Evolutionary conservation across 352 stramenopile species (phyloP).

Genomic region (Globisporangium radiosum): DNA sequence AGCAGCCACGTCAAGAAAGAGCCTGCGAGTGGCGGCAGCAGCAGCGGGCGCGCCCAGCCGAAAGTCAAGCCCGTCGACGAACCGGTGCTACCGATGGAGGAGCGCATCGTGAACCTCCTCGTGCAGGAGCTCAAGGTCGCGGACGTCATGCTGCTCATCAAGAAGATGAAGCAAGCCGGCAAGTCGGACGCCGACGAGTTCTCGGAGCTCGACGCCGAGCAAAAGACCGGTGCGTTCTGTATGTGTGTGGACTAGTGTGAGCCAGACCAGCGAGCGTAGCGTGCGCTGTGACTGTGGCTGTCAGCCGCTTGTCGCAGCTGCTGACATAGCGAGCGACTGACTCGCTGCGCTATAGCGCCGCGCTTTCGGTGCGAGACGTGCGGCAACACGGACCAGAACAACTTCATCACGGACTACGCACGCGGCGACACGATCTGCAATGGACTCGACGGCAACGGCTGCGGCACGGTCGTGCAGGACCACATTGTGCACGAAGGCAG

Average conservation of each 20-base stretch:
- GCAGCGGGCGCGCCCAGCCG: conserved; percentile 18
- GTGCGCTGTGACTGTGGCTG: background rate
- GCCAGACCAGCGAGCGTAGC: too few species aligned
- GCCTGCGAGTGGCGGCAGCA: conserved; percentile 2
- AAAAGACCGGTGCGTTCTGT: conserved; percentile 58
- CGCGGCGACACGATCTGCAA: conserved; percentile 86
- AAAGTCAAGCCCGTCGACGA: conserved; percentile 39
- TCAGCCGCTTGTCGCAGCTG: background rate
- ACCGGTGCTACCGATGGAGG: conserved; percentile 74
- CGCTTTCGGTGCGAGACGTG: conserved; percentile 83
- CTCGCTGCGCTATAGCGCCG: conserved; percentile 27
- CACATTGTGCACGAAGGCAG: conserved; percentile 95
- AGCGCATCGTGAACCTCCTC: conserved; percentile 82
- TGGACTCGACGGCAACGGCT: conserved; percentile 81
- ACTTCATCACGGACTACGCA: conserved; percentile 87
- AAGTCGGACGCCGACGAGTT: conserved; percentile 88
- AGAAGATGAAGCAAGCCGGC: conserved; percentile 86
- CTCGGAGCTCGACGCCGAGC: conserved; percentile 76
- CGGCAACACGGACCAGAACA: conserved; percentile 86
- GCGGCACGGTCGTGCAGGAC: conserved; percentile 92
- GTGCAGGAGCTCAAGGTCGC: conserved; percentile 82
- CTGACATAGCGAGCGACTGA: background rate
- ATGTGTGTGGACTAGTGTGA: too few species aligned
- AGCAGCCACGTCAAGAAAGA: conserved; percentile 31
- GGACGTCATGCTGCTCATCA: conserved; percentile 85